Evolutionary conservation across 305 asterid species (phyloP).

Genomic region (Andrographis paniculata): DNA sequence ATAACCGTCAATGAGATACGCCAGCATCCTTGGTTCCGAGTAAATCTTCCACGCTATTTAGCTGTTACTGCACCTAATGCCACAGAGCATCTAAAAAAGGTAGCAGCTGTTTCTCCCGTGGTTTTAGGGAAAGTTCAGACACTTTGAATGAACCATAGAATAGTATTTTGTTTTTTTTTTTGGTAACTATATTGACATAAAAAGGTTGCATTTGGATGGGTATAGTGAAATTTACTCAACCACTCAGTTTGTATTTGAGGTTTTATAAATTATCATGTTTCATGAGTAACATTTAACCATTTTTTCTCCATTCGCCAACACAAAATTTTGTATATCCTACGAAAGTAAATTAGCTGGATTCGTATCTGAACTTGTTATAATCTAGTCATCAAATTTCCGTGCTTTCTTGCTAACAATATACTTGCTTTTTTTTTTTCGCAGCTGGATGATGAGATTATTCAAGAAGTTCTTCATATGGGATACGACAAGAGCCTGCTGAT

Average conservation of each 20-base stretch:
- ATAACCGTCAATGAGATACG: slow-evolving; percentile 49
- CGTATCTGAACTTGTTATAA: too few relatives aligned
- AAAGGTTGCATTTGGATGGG: neutral
- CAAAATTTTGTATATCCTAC: too few relatives aligned
- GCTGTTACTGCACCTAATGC: slow-evolving; percentile 84
- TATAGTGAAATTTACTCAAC: too few relatives aligned
- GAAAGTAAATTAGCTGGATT: too few relatives aligned
- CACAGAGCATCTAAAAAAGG: slow-evolving; percentile 68
- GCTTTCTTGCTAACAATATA: slow-evolving; percentile 11
- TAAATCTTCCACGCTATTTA: slow-evolving; percentile 38
- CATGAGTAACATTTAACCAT: too few relatives aligned
- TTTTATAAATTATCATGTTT: too few relatives aligned
- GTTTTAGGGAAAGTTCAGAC: slow-evolving; percentile 3
- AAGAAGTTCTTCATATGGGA: slow-evolving; percentile 70
- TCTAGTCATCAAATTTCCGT: neutral
- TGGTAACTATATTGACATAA: slow-evolving; percentile 1
- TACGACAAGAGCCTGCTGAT: slow-evolving; percentile 56
- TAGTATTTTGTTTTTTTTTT: neutral
- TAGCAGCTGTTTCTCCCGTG: slow-evolving; percentile 11
- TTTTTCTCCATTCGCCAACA: too few relatives aligned
- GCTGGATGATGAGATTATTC: slow-evolving; percentile 80
- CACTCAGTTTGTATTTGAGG: too few relatives aligned
- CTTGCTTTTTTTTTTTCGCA: slow-evolving; percentile 29
- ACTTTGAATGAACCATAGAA: slow-evolving; percentile 8
- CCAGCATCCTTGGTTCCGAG: slow-evolving; percentile 56